phyloP scores from a whole-genome alignment of 805 yeast genomes.

The Myxozyma udenii region DNA sequence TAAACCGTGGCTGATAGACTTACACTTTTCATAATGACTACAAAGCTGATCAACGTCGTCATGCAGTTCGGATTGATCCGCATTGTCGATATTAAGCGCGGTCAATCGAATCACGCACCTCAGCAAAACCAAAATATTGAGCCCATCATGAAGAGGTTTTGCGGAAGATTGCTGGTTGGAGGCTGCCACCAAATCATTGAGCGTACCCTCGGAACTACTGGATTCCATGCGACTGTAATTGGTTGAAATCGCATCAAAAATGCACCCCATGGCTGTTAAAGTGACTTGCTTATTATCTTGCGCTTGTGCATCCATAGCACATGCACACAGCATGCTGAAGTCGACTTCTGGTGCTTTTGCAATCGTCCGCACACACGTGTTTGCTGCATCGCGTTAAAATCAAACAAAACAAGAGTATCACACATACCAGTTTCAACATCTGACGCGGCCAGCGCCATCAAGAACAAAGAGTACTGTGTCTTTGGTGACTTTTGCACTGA shows the following conservation, averaged over 20 bases:
- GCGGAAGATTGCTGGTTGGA: no score
- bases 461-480: constrained; percentile 17
- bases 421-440: constrained; percentile 13
- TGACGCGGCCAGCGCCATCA: constrained; percentile 7
- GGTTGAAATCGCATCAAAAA: constrained; percentile 6
- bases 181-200: no score
- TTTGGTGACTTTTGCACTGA: constrained; percentile 11
- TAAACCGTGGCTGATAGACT: not conserved
- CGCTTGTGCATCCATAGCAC: constrained; percentile 24
- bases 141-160: no score
- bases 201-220: no score
- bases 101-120: constrained; percentile 19
- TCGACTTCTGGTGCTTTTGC: constrained; percentile 1
- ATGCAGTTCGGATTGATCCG: not conserved
- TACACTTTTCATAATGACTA: constrained; percentile 15
- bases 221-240: no score
- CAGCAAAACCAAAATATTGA: constrained; percentile 15
- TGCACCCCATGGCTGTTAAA: constrained; percentile 13
- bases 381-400: not conserved
- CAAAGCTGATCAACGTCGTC: constrained; percentile 9
- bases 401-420: not conserved
- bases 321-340: constrained; percentile 10
- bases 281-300: constrained; percentile 15
- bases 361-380: constrained; percentile 5
- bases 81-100: constrained; percentile 4